Base-by-base conservation (phyloP, 306 rosid genomes). In the Trichosanthes cucumerina region DNA sequence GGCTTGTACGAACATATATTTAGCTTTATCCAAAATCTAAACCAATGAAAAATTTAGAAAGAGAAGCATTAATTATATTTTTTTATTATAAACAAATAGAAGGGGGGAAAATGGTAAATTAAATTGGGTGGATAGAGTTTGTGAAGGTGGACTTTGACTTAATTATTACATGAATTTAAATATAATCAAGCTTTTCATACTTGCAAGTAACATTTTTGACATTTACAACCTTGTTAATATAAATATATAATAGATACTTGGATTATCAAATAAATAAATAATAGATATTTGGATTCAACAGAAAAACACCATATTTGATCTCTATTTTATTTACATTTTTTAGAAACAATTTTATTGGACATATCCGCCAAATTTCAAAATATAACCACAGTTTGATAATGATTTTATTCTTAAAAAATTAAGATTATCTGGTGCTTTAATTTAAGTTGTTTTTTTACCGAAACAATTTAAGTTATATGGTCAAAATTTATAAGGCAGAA, bases 191-290 rank as follows among this genome's bases (percentile, higher is more conserved):
- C 47, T 43, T 57, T 57, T 66, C 31, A 66, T 36, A 36, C 50
- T 66, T 66, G 74, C 50, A 66, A 66, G 52, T 38, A 39, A 66
- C 74, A 66, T 9, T 39, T 66, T 66, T 66, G 74, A 66, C 28
- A 66, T 18, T 66, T 38, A 28, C 18, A 38, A 39, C 50, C 34
- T 3, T n/a, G 13, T 65, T 65, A 34, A 18, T 54, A 44, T 54
- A 54, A 0, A 16, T 5, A 56, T 7, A 54, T 47, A 1, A 47
- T 47, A 13, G 11, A 11, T 11, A n/a, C n/a, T n/a, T n/a, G n/a
- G n/a, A n/a, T n/a, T n/a, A n/a, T n/a, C n/a, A n/a, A n/a, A n/a
- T n/a, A n/a, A n/a, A n/a, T n/a, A n/a, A n/a, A n/a, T n/a, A n/a
- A n/a, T n/a, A n/a, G n/a, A n/a, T n/a, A 9, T 46, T 11, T 46